A percentile compares a stretch with the other conserved stretches of the same genome.
phyloP scores from a whole-genome alignment of 257 asterid species.

The Lycium ferocissimum region DNA sequence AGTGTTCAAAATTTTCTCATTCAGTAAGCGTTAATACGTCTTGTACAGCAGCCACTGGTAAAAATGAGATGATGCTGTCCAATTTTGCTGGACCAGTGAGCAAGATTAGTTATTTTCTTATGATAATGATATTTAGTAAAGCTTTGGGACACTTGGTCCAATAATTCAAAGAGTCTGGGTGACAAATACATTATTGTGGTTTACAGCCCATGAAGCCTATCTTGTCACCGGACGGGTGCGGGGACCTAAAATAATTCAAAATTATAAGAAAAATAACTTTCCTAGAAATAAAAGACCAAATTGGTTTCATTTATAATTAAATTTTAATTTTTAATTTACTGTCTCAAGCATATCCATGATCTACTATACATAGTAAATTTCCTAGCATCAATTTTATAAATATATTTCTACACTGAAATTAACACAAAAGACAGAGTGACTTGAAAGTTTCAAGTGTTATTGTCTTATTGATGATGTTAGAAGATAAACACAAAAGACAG shows the following conservation, averaged over 20 bases:
- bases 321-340: too few species aligned
- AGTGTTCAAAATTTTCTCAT: neutral
- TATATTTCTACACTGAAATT: neutral
- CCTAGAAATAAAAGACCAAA: too few species aligned
- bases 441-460: conserved; percentile 2
- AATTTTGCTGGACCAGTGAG: neutral
- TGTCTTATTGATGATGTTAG: neutral
- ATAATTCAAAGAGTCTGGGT: neutral
- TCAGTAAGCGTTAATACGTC: neutral
- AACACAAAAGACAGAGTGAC: neutral
- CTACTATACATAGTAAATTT: neutral
- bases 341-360: neutral
- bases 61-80: neutral
- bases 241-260: too few species aligned
- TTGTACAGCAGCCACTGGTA: neutral
- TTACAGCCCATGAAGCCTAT: neutral
- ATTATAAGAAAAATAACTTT: too few species aligned
- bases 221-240: too few species aligned
- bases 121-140: neutral
- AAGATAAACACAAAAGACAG: neutral
- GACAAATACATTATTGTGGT: neutral
- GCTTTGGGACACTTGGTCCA: neutral
- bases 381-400: neutral
- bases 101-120: neutral
- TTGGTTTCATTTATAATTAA: too few species aligned